These are phyloP conservation scores for Naganishia albida DNA, from an alignment of 1,284 basidiomycete species.

Conservation along the genomic window DNA sequence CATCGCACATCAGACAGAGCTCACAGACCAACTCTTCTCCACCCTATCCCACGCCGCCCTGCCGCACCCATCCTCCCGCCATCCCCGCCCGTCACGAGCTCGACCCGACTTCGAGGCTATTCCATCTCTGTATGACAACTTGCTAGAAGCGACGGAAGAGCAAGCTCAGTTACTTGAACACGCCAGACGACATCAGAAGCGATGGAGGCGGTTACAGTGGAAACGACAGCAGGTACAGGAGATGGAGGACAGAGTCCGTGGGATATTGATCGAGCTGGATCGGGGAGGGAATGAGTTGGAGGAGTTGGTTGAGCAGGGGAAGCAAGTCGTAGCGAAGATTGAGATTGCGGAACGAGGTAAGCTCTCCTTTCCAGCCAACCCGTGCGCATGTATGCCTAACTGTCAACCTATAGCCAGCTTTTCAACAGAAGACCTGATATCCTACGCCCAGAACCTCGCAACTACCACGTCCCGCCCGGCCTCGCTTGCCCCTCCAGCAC, in stretches of 20 bases:
- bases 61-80: not conserved
- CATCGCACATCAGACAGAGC: conserved; percentile 27
- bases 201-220: conserved; percentile 23
- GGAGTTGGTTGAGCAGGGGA: conserved; percentile 36
- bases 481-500: conserved; percentile 17
- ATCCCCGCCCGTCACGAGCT: not conserved
- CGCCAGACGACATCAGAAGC: conserved; percentile 25
- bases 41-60: conserved; percentile 19
- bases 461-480: conserved; percentile 19
- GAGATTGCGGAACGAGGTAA: conserved; percentile 28
- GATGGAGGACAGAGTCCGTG: conserved; percentile 19
- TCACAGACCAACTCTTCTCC: conserved; percentile 29
- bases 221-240: conserved; percentile 22
- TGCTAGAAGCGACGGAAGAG: conserved; percentile 27
- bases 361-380: not conserved
- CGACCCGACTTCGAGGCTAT: conserved; percentile 18
- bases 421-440: conserved; percentile 8
- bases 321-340: conserved; percentile 31
- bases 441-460: conserved; percentile 16
- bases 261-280: conserved; percentile 21
- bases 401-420: not conserved
- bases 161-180: conserved; percentile 31
- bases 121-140: conserved; percentile 15
- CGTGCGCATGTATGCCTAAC: not conserved
- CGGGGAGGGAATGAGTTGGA: conserved; percentile 37